Percentiles rank a stretch among this genome's conserved stretches.
phyloP scores from a whole-genome alignment of 768 basidiomycete genomes.

The Hygrophoropsis aurantiaca region DNA sequence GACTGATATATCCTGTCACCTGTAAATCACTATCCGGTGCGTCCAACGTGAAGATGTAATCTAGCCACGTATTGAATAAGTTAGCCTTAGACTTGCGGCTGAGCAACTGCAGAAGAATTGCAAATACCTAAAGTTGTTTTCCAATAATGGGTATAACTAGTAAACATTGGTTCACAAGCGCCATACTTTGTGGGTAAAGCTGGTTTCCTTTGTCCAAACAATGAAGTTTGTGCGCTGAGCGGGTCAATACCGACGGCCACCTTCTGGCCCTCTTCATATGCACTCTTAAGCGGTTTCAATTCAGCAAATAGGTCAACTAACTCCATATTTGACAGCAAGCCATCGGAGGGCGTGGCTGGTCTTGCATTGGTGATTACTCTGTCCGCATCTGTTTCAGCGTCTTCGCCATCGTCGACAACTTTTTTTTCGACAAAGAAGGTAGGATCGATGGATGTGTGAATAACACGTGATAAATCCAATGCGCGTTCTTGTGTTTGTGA shows the following conservation, averaged over 20 bases:
- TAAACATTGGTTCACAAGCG: slow-evolving; percentile 76
- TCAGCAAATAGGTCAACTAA: slow-evolving; percentile 42
- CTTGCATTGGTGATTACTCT: slow-evolving; percentile 75
- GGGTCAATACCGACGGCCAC: slow-evolving; percentile 15
- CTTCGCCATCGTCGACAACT: slow-evolving; percentile 37
- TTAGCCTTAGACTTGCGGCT: slow-evolving; percentile 9
- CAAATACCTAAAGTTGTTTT: slow-evolving; percentile 70
- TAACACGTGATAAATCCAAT: slow-evolving; percentile 65
- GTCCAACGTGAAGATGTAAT: slow-evolving; percentile 85
- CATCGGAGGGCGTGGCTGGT: slow-evolving; percentile 56
- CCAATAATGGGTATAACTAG: slow-evolving; percentile 89
- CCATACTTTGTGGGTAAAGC: slow-evolving; percentile 48
- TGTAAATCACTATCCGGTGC: slow-evolving; percentile 30
- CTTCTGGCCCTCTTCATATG: slow-evolving; percentile 59
- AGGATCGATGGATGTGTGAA: slow-evolving; percentile 71
- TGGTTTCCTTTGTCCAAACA: slow-evolving; percentile 52
- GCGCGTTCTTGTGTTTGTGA: slow-evolving; percentile 49
- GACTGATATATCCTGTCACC: slow-evolving; percentile 58
- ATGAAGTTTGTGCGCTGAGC: slow-evolving; percentile 23
- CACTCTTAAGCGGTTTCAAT: slow-evolving; percentile 51
- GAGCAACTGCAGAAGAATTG: neutral
- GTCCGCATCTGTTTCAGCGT: slow-evolving; percentile 55
- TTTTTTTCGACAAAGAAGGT: slow-evolving; percentile 34
- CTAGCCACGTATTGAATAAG: too few relatives aligned
- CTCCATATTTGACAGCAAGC: slow-evolving; percentile 62